Conservation (phyloP, 2,329 filamentous ascomycete genomes). For the Alternaria conjuncta region DNA sequence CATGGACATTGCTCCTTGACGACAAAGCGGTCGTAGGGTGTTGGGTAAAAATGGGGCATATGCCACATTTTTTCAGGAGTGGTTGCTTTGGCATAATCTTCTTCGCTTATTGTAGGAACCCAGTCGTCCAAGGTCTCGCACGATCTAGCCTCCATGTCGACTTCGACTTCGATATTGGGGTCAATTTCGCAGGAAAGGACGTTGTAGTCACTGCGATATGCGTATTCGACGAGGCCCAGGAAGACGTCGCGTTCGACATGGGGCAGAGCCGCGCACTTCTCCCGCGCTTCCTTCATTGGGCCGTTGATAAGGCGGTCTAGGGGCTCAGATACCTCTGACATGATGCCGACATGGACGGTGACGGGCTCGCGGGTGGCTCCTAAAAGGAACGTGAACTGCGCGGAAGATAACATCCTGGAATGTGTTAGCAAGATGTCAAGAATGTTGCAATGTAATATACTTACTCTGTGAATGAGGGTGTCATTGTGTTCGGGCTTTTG, state of each 20-base stretch:
- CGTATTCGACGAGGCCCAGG: neutral
- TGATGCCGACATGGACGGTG: neutral
- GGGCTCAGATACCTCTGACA: neutral
- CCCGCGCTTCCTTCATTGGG: neutral
- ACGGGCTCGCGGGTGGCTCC: neutral
- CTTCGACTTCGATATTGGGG: neutral
- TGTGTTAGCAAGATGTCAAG: neutral
- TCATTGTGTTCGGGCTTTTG: neutral
- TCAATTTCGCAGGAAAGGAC: neutral
- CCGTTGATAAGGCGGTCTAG: neutral
- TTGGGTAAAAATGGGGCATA: neutral
- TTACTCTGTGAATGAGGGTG: neutral
- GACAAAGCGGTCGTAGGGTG: neutral
- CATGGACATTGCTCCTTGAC: neutral
- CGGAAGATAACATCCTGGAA: neutral
- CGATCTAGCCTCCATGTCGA: neutral
- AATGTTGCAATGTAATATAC: neutral
- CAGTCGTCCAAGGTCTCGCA: neutral
- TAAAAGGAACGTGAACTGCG: neutral
- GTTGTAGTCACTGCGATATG: neutral
- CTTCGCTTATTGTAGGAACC: neutral
- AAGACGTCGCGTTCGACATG: neutral
- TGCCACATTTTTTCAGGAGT: neutral
- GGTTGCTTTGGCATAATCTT: neutral
- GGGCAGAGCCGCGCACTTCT: neutral